Conservation (phyloP, 108 stramenopile species). For the Stephanodiscus triporus region DNA sequence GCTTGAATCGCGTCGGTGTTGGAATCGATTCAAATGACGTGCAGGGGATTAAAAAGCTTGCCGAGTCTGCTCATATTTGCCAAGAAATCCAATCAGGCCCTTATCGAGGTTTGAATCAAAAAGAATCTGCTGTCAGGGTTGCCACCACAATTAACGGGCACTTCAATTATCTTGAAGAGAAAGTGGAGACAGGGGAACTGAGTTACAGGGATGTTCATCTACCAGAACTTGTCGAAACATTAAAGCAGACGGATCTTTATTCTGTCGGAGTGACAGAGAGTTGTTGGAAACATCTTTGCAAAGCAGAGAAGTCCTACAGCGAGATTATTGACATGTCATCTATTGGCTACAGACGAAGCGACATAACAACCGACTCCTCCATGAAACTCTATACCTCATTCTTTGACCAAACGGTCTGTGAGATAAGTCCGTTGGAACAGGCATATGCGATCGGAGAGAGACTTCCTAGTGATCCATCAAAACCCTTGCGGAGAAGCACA, state of each 20-base stretch:
- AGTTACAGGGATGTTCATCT: conserved; percentile 53
- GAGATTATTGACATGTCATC: conserved; percentile 64
- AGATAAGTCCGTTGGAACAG: conserved; percentile 49
- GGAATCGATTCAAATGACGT: conserved; percentile 82
- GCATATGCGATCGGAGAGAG: conserved; percentile 36
- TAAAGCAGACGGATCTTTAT: conserved; percentile 67
- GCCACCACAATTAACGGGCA: conserved; percentile 79
- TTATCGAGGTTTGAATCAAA: conserved; percentile 72
- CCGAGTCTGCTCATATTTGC: conserved; percentile 80
- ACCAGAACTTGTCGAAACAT: conserved; percentile 57
- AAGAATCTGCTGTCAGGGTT: conserved; percentile 81
- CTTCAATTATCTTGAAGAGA: conserved; percentile 69
- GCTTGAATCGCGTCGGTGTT: conserved; percentile 48
- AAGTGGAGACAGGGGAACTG: conserved; percentile 50
- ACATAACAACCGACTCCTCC: conserved; percentile 69
- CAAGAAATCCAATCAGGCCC: conserved; percentile 63
- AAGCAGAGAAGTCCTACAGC: conserved; percentile 67
- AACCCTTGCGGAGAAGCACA: conserved; percentile 45
- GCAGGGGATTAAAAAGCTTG: conserved; percentile 77
- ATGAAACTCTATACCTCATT: conserved; percentile 78
- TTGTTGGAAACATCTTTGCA: conserved; percentile 49
- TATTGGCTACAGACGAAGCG: conserved; percentile 66
- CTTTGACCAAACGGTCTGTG: conserved; percentile 54
- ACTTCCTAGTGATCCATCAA: conserved; percentile 37
- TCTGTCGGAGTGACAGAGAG: conserved; percentile 70